Percentiles rank a stretch among this genome's conserved stretches.
Evolutionary conservation across 2,329 filamentous ascomycete species (phyloP).

Genomic region (Mycosphaerelloides madeirae): DNA sequence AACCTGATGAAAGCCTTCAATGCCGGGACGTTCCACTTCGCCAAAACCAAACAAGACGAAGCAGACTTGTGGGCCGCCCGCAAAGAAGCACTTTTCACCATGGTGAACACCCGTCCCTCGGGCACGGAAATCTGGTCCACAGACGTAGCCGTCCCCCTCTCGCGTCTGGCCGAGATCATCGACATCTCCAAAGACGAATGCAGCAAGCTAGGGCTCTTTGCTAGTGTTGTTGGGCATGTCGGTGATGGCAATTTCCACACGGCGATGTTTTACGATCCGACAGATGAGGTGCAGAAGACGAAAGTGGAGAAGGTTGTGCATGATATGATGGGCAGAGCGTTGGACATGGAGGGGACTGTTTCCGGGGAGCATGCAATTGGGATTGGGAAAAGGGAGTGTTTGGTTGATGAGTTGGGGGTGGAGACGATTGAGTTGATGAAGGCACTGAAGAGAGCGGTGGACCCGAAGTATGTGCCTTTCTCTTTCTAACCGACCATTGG

Average conservation of each 20-base stretch:
- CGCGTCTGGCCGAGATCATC: conserved; percentile 58
- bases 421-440: conserved; percentile 20
- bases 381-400: conserved; percentile 19
- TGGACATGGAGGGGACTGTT: conserved; percentile 84
- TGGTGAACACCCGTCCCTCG: conserved; percentile 52
- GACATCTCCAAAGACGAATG: conserved; percentile 86
- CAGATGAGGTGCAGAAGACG: conserved; percentile 65
- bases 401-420: conserved; percentile 16
- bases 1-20: conserved; percentile 53
- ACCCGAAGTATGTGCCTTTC: conserved; percentile 11
- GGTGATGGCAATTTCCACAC: conserved; percentile 95
- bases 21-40: conserved; percentile 17
- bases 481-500: background rate
- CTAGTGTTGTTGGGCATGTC: conserved; percentile 82
- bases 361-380: conserved; percentile 22
- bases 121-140: conserved; percentile 58
- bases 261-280: conserved; percentile 79
- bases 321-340: conserved; percentile 82
- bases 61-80: conserved; percentile 54
- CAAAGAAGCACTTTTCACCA: conserved; percentile 58
- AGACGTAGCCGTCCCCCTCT: conserved; percentile 59
- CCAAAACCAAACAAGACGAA: conserved; percentile 17
- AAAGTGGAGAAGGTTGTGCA: conserved; percentile 73
- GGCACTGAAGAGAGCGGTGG: conserved; percentile 15
- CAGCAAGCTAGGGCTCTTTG: conserved; percentile 79